Evolutionary conservation across 179 eudicot species (phyloP).

Genomic region (Silene vulgaris): DNA sequence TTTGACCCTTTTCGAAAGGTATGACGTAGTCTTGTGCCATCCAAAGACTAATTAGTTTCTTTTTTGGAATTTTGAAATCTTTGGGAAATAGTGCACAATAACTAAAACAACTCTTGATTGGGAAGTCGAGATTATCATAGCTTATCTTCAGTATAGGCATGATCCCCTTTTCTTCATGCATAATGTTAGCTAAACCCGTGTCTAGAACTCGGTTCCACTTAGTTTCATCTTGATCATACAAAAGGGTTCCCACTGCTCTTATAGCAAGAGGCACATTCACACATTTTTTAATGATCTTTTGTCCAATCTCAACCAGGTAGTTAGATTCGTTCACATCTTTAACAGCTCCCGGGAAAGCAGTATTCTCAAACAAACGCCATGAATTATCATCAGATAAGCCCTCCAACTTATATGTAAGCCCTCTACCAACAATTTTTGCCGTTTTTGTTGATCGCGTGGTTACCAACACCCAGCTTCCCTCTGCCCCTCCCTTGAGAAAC

Average conservation of each 20-base stretch:
- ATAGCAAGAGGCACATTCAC: conserved; percentile 28
- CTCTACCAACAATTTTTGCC: background rate
- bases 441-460: conserved; percentile 19
- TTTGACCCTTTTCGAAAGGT: background rate
- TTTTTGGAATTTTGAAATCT: background rate
- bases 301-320: background rate
- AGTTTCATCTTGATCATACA: background rate
- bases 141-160: background rate
- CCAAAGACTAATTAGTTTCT: conserved; percentile 12
- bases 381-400: conserved; percentile 7
- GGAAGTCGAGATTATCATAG: background rate
- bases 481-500: background rate
- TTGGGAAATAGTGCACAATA: conserved; percentile 18
- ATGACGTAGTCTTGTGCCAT: conserved; percentile 17
- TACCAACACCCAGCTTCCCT: conserved; percentile 15
- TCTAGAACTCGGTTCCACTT: conserved; percentile 18
- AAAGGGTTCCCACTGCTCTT: conserved; percentile 18
- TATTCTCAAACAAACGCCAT: background rate
- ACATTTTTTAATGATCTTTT: conserved; percentile 22
- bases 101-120: conserved; percentile 16
- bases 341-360: conserved; percentile 20
- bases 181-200: background rate
- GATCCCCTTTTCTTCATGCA: background rate
- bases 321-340: conserved; percentile 10
- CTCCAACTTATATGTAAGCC: background rate